These are phyloP conservation scores for Xylogone sp. DNA, from an alignment of 2,329 filamentous ascomycete genomes.

Conservation along the genomic window DNA sequence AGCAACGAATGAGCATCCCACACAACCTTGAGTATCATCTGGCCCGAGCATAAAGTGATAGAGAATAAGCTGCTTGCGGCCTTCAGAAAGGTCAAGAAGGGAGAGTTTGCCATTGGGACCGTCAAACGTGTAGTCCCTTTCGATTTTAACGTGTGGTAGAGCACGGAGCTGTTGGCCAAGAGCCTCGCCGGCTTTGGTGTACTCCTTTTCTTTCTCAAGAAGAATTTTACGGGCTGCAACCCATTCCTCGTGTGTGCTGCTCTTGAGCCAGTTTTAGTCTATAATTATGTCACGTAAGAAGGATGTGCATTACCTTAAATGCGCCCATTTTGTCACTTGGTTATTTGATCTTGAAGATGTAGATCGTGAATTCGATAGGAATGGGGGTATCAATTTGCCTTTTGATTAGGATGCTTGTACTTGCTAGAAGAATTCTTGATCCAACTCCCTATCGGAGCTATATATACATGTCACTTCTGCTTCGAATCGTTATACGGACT, in stretches of 20 bases:
- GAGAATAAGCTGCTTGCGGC: slow-evolving; percentile 34
- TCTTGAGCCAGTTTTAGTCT: slow-evolving; percentile 19
- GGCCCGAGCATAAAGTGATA: slow-evolving; percentile 45
- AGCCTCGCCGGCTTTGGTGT: slow-evolving; percentile 25
- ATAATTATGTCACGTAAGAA: background rate
- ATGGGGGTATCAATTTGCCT: too few species aligned
- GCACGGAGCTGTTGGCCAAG: slow-evolving; percentile 29
- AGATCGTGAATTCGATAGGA: too few species aligned
- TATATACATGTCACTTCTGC: too few species aligned
- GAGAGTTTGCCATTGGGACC: slow-evolving; percentile 23
- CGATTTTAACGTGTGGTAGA: slow-evolving; percentile 37
- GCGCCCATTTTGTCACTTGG: background rate
- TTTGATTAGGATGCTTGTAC: too few species aligned
- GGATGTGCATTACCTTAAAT: background rate
- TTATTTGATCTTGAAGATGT: too few species aligned
- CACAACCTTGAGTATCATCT: slow-evolving; percentile 30
- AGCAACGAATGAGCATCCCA: slow-evolving; percentile 34
- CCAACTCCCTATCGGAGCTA: too few species aligned
- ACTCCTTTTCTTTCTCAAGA: slow-evolving; percentile 32
- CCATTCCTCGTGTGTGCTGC: slow-evolving; percentile 32
- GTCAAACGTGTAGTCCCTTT: slow-evolving; percentile 33
- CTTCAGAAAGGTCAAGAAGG: slow-evolving; percentile 30
- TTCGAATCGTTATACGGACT: background rate
- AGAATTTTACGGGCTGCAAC: slow-evolving; percentile 29
- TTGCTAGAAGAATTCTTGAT: too few species aligned